These are phyloP conservation scores for Candida sp. DNA, from an alignment of 1,139 yeast species.

Conservation along the genomic window DNA sequence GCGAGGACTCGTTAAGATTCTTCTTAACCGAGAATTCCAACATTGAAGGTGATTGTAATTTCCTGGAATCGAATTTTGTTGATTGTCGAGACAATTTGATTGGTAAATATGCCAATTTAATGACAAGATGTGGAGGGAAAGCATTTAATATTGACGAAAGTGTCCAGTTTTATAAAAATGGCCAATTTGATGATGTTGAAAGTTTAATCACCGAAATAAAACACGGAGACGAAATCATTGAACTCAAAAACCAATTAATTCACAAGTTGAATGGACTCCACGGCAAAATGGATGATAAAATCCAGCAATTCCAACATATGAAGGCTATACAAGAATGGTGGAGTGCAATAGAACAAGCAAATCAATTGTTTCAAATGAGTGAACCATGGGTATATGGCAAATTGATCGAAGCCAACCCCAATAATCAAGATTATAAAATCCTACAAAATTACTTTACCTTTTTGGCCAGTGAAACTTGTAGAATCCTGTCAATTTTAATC, in stretches of 20 bases:
- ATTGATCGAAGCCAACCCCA: conserved; percentile 25
- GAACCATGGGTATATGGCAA: conserved; percentile 59
- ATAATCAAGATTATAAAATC: conserved; percentile 16
- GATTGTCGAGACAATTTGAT: conserved; percentile 63
- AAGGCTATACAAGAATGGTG: conserved; percentile 64
- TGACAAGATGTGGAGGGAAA: conserved; percentile 69
- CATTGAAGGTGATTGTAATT: conserved; percentile 76
- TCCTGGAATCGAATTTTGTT: conserved; percentile 55
- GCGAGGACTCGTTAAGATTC: conserved; percentile 72
- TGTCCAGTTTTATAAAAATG: conserved; percentile 16
- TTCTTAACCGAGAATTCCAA: conserved; percentile 76
- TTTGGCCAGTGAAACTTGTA: conserved; percentile 65
- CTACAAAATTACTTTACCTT: conserved; percentile 54
- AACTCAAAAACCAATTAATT: conserved; percentile 15
- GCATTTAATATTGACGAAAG: conserved; percentile 61
- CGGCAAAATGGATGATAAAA: conserved; percentile 33
- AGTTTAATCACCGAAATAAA: conserved; percentile 12
- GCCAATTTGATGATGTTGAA: conserved; percentile 23
- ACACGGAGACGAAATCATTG: conserved; percentile 15
- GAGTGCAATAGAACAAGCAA: conserved; percentile 58
- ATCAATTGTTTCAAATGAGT: conserved; percentile 54
- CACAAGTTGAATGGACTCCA: conserved; percentile 17
- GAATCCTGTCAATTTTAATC: conserved; percentile 65
- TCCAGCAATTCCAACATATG: conserved; percentile 52
- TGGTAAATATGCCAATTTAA: conserved; percentile 80